Evolutionary conservation across 805 yeast genomes (phyloP).

Genomic region (Pichia exigua): DNA sequence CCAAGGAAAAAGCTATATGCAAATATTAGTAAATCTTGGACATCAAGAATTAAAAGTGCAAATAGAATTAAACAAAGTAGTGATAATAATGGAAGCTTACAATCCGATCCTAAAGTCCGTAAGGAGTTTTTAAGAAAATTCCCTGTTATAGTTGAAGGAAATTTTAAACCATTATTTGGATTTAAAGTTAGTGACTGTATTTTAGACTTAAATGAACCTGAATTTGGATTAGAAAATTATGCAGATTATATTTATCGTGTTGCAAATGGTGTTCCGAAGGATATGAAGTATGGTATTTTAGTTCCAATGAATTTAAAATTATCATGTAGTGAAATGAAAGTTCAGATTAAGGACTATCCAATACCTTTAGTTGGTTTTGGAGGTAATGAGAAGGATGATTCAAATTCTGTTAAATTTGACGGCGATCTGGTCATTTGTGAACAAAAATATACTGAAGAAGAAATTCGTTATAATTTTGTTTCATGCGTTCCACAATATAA

Average conservation of each 20-base stretch:
- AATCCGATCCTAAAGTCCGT: conserved; percentile 23
- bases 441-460: conserved; percentile 45
- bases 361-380: conserved; percentile 48
- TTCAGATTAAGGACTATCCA: conserved; percentile 48
- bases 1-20: conserved; percentile 22
- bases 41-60: conserved; percentile 17
- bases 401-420: conserved; percentile 27
- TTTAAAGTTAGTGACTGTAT: conserved; percentile 42
- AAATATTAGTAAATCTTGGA: conserved; percentile 28
- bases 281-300: conserved; percentile 45
- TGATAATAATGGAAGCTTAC: conserved; percentile 5
- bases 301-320: conserved; percentile 42
- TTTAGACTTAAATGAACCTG: conserved; percentile 42
- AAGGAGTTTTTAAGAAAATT: conserved; percentile 20
- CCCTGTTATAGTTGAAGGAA: conserved; percentile 22
- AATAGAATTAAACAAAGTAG: conserved; percentile 5
- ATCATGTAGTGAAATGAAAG: conserved; percentile 34
- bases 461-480: conserved; percentile 36
- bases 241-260: conserved; percentile 32
- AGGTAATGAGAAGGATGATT: conserved; percentile 34
- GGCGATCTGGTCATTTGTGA: conserved; percentile 56
- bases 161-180: conserved; percentile 47
- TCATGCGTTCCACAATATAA: conserved; percentile 37
- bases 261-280: conserved; percentile 48
- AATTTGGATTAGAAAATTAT: conserved; percentile 42